A percentile compares a stretch with the other conserved stretches of the same genome.
phyloP scores from a whole-genome alignment of 1,284 basidiomycete genomes.

The Boletus coffeatus region DNA sequence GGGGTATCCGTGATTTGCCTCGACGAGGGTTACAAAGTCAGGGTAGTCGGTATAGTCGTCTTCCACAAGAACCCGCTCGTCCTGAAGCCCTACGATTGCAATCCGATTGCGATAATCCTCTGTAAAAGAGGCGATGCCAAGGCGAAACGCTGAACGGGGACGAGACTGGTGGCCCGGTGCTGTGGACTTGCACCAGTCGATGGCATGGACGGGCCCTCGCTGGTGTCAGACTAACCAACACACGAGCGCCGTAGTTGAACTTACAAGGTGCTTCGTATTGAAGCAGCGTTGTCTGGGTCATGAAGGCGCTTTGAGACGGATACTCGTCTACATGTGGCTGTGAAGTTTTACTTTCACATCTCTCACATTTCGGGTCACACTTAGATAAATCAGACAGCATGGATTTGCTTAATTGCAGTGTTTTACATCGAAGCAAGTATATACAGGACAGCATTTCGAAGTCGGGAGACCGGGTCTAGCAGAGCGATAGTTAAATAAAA shows the following conservation, averaged over 20 bases:
- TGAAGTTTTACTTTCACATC: constrained; percentile 1
- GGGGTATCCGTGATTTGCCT: constrained; percentile 79
- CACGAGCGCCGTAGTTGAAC: constrained; percentile 22
- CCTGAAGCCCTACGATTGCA: constrained; percentile 75
- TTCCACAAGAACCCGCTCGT: constrained; percentile 77
- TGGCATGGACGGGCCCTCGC: constrained; percentile 74
- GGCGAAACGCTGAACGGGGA: constrained; percentile 72
- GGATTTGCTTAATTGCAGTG: constrained; percentile 10
- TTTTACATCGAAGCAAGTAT: constrained; percentile 30
- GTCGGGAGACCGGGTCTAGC: constrained; percentile 17
- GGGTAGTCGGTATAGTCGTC: constrained; percentile 76
- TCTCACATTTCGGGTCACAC: not conserved
- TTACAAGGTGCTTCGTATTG: constrained; percentile 74
- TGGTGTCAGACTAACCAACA: constrained; percentile 11
- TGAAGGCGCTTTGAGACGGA: constrained; percentile 23
- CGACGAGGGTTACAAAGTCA: constrained; percentile 77
- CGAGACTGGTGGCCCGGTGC: constrained; percentile 66
- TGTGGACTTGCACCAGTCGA: constrained; percentile 82
- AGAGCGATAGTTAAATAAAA: constrained; percentile 17
- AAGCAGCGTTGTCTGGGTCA: constrained; percentile 60
- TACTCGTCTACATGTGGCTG: constrained; percentile 24
- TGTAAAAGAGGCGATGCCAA: constrained; percentile 74
- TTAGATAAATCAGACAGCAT: constrained; percentile 3
- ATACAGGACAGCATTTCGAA: constrained; percentile 29
- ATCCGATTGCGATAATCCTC: constrained; percentile 80